phyloP scores from a whole-genome alignment of 805 yeast genomes.

The Priceomyces castillae region DNA sequence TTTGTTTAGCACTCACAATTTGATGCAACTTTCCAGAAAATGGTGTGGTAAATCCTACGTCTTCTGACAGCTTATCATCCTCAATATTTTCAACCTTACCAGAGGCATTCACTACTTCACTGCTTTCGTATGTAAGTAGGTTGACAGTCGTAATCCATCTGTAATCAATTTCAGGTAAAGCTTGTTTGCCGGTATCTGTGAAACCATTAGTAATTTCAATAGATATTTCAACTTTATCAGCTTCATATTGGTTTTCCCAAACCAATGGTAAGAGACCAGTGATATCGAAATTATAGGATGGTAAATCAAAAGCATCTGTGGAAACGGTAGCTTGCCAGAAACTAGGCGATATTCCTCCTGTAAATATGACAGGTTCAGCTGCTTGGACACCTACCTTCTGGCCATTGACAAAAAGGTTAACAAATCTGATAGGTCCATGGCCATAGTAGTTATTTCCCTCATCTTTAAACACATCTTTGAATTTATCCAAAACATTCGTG shows the following conservation, averaged over 20 bases:
- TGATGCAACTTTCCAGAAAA: conserved; percentile 35
- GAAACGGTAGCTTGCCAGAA: conserved; percentile 83
- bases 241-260: conserved; percentile 40
- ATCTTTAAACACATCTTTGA: conserved; percentile 35
- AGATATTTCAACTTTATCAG: background rate
- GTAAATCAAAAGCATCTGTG: conserved; percentile 68
- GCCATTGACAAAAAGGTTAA: conserved; percentile 61
- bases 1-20: conserved; percentile 33
- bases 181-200: conserved; percentile 27
- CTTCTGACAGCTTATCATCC: conserved; percentile 23
- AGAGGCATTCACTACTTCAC: conserved; percentile 31
- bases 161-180: conserved; percentile 32
- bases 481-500: conserved; percentile 53
- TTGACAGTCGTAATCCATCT: conserved; percentile 64
- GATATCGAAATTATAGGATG: conserved; percentile 66
- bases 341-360: conserved; percentile 80
- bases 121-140: conserved; percentile 52
- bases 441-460: conserved; percentile 46
- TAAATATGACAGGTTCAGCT: conserved; percentile 72
- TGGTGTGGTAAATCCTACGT: conserved; percentile 38
- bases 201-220: conserved; percentile 56
- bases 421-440: conserved; percentile 69
- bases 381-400: conserved; percentile 56
- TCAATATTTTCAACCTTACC: conserved; percentile 36
- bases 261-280: conserved; percentile 68